Evolutionary conservation across 306 rosid species (phyloP).

Genomic region (Casuarina glauca): DNA sequence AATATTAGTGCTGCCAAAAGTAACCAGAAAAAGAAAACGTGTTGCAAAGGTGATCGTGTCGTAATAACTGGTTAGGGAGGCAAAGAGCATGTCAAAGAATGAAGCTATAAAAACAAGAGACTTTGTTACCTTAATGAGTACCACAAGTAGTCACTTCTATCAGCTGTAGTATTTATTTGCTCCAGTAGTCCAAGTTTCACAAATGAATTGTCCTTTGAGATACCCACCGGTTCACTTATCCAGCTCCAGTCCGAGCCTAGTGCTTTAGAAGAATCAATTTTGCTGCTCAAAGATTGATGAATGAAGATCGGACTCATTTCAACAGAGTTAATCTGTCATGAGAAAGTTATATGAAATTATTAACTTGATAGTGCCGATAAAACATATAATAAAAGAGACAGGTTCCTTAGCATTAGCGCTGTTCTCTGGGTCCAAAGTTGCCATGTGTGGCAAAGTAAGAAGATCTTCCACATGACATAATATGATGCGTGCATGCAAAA

Average conservation of each 20-base stretch:
- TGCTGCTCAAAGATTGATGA: constrained; percentile 46
- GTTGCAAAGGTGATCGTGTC: neutral
- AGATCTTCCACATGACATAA: too few relatives aligned
- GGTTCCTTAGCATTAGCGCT: neutral
- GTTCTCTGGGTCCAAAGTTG: neutral
- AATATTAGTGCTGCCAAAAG: constrained; percentile 48
- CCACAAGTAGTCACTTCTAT: constrained; percentile 91
- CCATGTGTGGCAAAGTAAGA: too few relatives aligned
- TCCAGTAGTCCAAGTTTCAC: constrained; percentile 67
- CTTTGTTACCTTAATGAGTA: constrained; percentile 70
- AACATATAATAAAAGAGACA: neutral
- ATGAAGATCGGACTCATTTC: constrained; percentile 56
- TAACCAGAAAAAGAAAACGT: constrained; percentile 2
- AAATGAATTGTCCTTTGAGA: constrained; percentile 72
- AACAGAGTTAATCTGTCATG: constrained; percentile 70
- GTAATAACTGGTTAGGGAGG: constrained; percentile 17
- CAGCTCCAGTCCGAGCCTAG: constrained; percentile 71
- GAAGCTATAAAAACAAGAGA: neutral
- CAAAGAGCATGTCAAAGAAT: constrained; percentile 1
- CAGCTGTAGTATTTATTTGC: constrained; percentile 92
- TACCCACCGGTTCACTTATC: constrained; percentile 87
- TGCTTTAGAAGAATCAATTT: constrained; percentile 48
- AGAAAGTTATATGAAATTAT: constrained; percentile 3
- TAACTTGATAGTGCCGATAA: neutral
- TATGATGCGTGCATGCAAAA: too few relatives aligned